Base-by-base conservation (phyloP, 768 basidiomycete genomes). In the Mycena epipterygia region DNA sequence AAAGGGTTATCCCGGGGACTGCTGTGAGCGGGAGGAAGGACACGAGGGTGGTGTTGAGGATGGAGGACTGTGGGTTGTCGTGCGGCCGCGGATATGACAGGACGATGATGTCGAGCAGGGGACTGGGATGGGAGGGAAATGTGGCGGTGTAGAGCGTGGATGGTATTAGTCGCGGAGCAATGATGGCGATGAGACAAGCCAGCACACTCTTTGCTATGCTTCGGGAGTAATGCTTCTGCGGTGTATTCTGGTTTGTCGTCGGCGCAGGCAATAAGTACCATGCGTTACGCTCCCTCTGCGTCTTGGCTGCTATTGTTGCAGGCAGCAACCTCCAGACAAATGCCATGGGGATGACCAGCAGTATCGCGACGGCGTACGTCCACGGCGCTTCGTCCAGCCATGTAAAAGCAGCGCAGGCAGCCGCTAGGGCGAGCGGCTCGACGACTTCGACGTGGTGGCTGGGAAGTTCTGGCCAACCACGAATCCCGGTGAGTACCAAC, bases 101-200 rank as follows among this genome's bases (percentile, higher is more conserved):
- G 17, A 85, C 64, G 39, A 86, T 64, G n/a, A 85, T 82, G 48
- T 86, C 82, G 8, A 86, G 76, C 16, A 82, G 75, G 14, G 84
- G 80, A 6, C 66, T 63, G 13, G 68, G 61, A 16, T 68, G 25
- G n/a, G 76, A 71, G 5, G 77, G 79, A 61, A 73, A 70, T 41
- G 32, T 63, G 67, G 19, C 41, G 63, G 76, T n/a, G 67, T 76
- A 19, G 39, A 68, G 61, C 37, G 42, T 75, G 33, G 60, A 51
- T 30, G 41, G 61, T 52, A 25, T 27, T 11, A 61, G 27, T 35
- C 29, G 67, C 19, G 60, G 67, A 21, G 25, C 35, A 8, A 49
- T 23, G 42, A 68, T 62, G 42, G 23, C 41, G 0, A 77, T 46
- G 11, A 81, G 39, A 25, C 74, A 60, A 19, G 64, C 74, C 39